Evolutionary conservation across 1,139 yeast genomes (phyloP).

Genomic region (Protomyces inouyei): DNA sequence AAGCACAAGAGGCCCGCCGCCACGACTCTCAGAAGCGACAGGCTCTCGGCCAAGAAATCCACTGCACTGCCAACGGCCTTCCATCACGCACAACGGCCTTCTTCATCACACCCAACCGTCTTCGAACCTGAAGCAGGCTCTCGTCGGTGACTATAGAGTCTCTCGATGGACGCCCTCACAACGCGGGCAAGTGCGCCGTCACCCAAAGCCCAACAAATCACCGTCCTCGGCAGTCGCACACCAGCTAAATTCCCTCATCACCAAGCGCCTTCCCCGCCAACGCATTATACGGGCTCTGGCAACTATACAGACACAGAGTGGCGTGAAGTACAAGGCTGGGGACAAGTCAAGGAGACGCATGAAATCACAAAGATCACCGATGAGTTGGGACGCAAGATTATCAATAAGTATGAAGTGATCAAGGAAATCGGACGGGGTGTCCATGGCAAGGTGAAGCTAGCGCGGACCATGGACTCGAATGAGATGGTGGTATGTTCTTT

Average conservation of each 20-base stretch:
- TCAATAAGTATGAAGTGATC: conserved; percentile 86
- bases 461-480: conserved; percentile 45
- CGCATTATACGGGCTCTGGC: conserved; percentile 24
- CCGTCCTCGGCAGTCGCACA: conserved; percentile 17
- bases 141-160: neutral
- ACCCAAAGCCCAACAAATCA: conserved; percentile 7
- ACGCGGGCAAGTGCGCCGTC: conserved; percentile 1
- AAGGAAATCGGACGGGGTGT: conserved; percentile 91
- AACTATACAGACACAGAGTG: conserved; percentile 25
- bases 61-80: no score
- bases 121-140: no score
- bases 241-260: conserved; percentile 2
- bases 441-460: conserved; percentile 94
- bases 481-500: conserved; percentile 1
- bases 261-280: conserved; percentile 15
- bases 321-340: conserved; percentile 28
- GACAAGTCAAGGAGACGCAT: conserved; percentile 71
- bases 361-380: conserved; percentile 79
- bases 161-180: conserved; percentile 3
- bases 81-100: no score
- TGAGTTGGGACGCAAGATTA: conserved; percentile 76
- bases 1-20: no score
- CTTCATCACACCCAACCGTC: no score
- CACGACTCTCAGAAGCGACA: no score
- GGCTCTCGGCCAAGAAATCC: no score